Evolutionary conservation across 2,329 filamentous ascomycete genomes (phyloP).

Genomic region (Clarireedia paspali): DNA sequence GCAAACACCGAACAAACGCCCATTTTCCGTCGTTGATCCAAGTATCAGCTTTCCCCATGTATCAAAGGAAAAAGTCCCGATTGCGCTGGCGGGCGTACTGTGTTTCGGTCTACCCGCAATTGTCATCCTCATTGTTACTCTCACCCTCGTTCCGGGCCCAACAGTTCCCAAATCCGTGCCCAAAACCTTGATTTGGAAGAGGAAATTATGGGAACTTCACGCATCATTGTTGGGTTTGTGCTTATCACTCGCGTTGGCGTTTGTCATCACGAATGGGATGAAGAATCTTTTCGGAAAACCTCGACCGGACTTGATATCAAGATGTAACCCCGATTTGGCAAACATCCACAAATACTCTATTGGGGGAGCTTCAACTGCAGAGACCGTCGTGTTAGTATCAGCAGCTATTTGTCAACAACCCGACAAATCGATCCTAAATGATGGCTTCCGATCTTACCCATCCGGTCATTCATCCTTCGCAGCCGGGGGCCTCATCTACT

Average conservation of each 20-base stretch:
- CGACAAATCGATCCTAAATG: conserved; percentile 54
- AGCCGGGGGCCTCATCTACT: conserved; percentile 74
- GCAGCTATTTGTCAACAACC: conserved; percentile 66
- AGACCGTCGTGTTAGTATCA: conserved; percentile 59
- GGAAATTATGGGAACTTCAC: conserved; percentile 89
- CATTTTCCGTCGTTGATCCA: conserved; percentile 66
- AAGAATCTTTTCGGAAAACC: conserved; percentile 67
- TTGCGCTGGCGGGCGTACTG: conserved; percentile 56
- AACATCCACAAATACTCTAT: conserved; percentile 54
- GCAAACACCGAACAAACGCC: conserved; percentile 54
- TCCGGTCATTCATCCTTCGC: conserved; percentile 70
- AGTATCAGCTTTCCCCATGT: conserved; percentile 71
- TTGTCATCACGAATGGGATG: conserved; percentile 77
- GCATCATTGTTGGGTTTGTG: conserved; percentile 76
- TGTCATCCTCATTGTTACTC: conserved; percentile 59
- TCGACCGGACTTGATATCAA: conserved; percentile 54
- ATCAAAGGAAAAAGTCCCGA: conserved; percentile 63
- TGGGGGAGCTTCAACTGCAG: conserved; percentile 46
- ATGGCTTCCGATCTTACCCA: conserved; percentile 81
- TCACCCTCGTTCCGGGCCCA: conserved; percentile 65
- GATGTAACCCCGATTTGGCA: conserved; percentile 68
- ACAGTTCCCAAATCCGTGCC: conserved; percentile 57
- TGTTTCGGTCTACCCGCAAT: conserved; percentile 55
- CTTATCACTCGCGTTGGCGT: conserved; percentile 62
- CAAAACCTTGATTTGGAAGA: conserved; percentile 59